Conservation (phyloP, 2,329 filamentous ascomycete genomes). For the Fusarium coffeatum region DNA sequence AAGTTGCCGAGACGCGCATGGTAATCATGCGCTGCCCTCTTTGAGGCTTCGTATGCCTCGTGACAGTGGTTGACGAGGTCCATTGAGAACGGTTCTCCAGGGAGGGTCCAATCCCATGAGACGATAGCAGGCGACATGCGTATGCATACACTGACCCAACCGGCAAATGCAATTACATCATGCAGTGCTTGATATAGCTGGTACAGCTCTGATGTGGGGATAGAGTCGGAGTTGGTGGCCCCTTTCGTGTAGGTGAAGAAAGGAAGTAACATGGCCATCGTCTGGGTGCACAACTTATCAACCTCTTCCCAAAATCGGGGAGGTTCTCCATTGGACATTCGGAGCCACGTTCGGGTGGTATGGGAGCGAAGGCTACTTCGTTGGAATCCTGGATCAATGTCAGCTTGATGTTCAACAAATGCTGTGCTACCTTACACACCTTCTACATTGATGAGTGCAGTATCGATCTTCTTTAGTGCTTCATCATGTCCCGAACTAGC, state of each 20-base stretch:
- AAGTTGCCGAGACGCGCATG: constrained; percentile 1
- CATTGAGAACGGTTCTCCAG: constrained; percentile 44
- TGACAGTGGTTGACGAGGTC: constrained; percentile 40
- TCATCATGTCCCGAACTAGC: constrained; percentile 43
- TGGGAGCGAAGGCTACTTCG: constrained; percentile 45
- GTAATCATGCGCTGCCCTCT: constrained; percentile 10
- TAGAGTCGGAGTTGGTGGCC: constrained; percentile 6
- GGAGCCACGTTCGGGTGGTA: constrained; percentile 44
- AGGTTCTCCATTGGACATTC: constrained; percentile 31
- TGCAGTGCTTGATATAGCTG: constrained; percentile 48
- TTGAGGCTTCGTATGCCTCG: constrained; percentile 32
- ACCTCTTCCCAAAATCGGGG: constrained; percentile 49
- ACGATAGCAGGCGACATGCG: constrained; percentile 44
- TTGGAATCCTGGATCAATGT: constrained; percentile 44
- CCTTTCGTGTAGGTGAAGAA: constrained; percentile 37
- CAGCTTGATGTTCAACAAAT: background rate
- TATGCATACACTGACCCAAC: constrained; percentile 48
- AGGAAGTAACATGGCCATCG: constrained; percentile 44
- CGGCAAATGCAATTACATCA: constrained; percentile 47
- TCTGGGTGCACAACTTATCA: constrained; percentile 43
- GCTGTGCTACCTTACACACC: constrained; percentile 37
- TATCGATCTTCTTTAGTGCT: constrained; percentile 42
- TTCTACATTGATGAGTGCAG: constrained; percentile 42
- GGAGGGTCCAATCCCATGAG: constrained; percentile 45
- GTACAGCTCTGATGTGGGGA: constrained; percentile 27